Conservation (phyloP, 176 grass and related monocot species). For the Dendrocalamus sinicus region DNA sequence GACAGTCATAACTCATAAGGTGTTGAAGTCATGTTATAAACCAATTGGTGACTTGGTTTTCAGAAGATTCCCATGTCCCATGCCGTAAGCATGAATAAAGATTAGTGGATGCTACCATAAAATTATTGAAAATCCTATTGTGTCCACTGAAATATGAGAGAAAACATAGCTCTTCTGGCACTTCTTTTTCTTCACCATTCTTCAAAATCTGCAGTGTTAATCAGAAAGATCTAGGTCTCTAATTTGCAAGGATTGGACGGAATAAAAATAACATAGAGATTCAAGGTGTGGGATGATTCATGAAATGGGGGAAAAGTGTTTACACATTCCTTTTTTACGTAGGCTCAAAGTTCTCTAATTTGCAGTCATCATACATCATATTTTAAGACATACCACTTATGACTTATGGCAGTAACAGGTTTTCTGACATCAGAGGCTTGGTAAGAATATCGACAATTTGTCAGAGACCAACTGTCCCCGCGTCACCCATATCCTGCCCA, state of each 20-base stretch:
- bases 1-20: background rate
- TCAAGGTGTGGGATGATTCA: background rate
- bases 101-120: slow-evolving; percentile 4
- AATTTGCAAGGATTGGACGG: background rate
- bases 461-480: no score
- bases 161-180: background rate
- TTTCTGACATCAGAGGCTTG: background rate
- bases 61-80: background rate
- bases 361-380: background rate
- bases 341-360: background rate
- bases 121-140: background rate
- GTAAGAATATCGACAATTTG: background rate
- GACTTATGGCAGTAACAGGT: background rate
- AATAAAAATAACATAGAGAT: background rate
- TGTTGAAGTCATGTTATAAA: slow-evolving; percentile 19
- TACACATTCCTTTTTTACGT: background rate
- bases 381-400: background rate
- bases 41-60: background rate
- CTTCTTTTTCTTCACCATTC: slow-evolving; percentile 7
- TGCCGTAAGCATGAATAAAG: background rate
- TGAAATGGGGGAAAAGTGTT: background rate
- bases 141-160: background rate
- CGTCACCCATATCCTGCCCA: no score
- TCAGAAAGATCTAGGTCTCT: background rate
- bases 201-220: background rate